Evolutionary conservation across 305 asterid species (phyloP).

Genomic region (Coffea humblotiana): DNA sequence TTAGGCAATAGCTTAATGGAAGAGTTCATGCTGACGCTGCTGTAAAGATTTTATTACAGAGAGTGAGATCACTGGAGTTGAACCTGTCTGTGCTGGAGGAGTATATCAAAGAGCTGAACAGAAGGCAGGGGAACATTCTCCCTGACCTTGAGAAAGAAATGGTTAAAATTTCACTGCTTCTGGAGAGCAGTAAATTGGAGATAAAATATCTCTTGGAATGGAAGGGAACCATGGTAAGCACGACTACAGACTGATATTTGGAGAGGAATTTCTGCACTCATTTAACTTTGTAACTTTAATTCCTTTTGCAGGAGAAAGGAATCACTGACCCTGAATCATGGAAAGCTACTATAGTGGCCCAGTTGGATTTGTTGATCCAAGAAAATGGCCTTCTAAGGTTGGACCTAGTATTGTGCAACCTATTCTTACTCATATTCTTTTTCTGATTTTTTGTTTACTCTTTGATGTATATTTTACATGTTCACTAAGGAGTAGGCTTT

Average conservation of each 20-base stretch:
- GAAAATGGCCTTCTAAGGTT: conserved; percentile 84
- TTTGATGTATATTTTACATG: background rate
- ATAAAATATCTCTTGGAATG: conserved; percentile 70
- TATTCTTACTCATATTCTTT: background rate
- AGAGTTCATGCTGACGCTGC: conserved; percentile 90
- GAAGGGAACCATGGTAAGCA: conserved; percentile 66
- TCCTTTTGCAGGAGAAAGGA: conserved; percentile 58
- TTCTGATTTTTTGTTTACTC: background rate
- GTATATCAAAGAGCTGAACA: conserved; percentile 76
- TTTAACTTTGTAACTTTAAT: conserved; percentile 13
- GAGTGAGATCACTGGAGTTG: conserved; percentile 83
- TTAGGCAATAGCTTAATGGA: conserved; percentile 54
- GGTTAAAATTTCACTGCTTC: conserved; percentile 46
- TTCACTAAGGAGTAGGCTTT: background rate
- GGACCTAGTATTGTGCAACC: conserved; percentile 20
- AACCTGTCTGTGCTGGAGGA: conserved; percentile 84
- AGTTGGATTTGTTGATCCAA: conserved; percentile 56
- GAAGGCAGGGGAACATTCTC: conserved; percentile 63
- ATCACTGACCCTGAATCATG: conserved; percentile 68
- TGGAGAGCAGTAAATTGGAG: conserved; percentile 74
- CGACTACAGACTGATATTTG: background rate
- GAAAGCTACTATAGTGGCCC: conserved; percentile 53
- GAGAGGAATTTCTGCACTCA: conserved; percentile 5
- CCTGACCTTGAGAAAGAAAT: conserved; percentile 82
- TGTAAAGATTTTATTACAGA: conserved; percentile 78